These are phyloP conservation scores for Stagonosporopsis tanaceti DNA, from an alignment of 2,329 filamentous ascomycete species.

Conservation along the genomic window DNA sequence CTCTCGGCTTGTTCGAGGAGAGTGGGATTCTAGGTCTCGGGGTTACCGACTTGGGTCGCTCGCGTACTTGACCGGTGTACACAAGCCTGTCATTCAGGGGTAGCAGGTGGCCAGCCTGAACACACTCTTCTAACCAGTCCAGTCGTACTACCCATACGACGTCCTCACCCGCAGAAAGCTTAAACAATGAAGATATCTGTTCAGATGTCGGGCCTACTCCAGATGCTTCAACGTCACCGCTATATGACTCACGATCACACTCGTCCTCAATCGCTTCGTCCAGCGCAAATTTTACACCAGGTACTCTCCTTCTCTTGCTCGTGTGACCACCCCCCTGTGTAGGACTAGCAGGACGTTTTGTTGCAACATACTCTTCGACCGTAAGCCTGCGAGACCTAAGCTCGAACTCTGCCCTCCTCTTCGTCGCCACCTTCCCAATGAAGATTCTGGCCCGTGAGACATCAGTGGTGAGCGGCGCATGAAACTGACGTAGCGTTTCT, in stretches of 20 bases:
- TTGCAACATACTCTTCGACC: conserved; percentile 59
- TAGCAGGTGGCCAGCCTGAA: conserved; percentile 52
- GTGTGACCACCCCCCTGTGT: conserved; percentile 19
- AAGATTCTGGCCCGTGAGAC: conserved; percentile 75
- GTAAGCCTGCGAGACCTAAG: conserved; percentile 71
- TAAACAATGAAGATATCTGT: conserved; percentile 25
- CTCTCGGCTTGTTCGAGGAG: conserved; percentile 18
- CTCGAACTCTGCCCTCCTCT: conserved; percentile 78
- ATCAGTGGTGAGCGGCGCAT: conserved; percentile 73
- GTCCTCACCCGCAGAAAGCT: conserved; percentile 29
- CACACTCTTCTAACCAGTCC: conserved; percentile 62
- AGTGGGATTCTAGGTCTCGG: conserved; percentile 30
- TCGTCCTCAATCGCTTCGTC: conserved; percentile 24
- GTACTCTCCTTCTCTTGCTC: conserved; percentile 30
- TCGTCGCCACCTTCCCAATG: conserved; percentile 75
- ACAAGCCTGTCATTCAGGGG: conserved; percentile 60
- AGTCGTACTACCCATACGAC: conserved; percentile 60
- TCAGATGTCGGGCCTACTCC: neutral
- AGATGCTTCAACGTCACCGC: conserved; percentile 8
- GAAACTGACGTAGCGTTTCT: conserved; percentile 63
- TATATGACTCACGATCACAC: conserved; percentile 6
- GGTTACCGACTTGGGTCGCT: conserved; percentile 44
- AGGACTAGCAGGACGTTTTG: conserved; percentile 29
- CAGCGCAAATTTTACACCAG: conserved; percentile 8
- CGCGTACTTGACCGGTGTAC: conserved; percentile 58